These are phyloP conservation scores for Pulveroboletus ravenelii DNA, from an alignment of 768 basidiomycete species.

Conservation along the genomic window DNA sequence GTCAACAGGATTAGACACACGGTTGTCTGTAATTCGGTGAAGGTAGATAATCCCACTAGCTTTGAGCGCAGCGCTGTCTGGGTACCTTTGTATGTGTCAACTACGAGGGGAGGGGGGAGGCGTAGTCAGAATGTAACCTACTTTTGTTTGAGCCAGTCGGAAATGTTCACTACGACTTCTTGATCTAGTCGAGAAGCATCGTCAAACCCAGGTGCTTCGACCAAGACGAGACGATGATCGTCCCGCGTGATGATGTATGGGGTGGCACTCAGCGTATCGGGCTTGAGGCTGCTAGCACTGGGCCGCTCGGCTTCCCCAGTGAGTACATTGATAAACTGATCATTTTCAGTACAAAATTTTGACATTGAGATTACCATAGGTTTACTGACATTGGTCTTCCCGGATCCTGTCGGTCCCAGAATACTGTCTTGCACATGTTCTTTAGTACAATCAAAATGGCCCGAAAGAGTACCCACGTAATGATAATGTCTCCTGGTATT, in stretches of 20 bases:
- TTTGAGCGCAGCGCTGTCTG: neutral
- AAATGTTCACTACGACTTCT: conserved; percentile 6
- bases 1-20: conserved; percentile 27
- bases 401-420: conserved; percentile 25
- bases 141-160: conserved; percentile 17
- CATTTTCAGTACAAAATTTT: neutral
- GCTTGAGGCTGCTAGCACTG: neutral
- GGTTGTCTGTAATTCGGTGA: conserved; percentile 33
- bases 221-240: conserved; percentile 5
- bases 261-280: conserved; percentile 7
- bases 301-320: neutral
- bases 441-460: too few species aligned
- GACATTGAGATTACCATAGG: neutral
- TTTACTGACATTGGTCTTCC: conserved; percentile 20
- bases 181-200: conserved; percentile 12
- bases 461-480: too few species aligned
- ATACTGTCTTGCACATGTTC: neutral
- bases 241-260: neutral
- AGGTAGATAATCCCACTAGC: conserved; percentile 32
- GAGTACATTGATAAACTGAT: conserved; percentile 14
- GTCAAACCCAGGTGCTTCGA: conserved; percentile 22
- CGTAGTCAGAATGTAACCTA: neutral
- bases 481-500: too few species aligned
- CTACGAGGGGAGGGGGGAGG: neutral
- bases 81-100: conserved; percentile 4